Conservation (phyloP, 129 eudicot species). For the Arctium lappa region DNA sequence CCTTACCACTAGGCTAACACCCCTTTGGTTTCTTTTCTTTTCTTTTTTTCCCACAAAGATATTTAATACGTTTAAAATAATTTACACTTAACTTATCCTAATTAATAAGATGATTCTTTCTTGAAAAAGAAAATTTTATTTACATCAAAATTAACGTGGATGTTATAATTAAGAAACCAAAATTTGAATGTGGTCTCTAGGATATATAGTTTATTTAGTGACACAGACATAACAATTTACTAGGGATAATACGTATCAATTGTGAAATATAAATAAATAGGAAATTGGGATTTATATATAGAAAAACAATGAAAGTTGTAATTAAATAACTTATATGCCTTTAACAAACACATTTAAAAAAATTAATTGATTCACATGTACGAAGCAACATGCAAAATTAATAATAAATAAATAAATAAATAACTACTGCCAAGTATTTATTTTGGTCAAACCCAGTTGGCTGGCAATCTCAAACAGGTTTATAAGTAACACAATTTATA, state of each 20-base stretch:
- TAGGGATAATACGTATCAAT: background rate
- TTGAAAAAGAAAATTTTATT: no score
- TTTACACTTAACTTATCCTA: no score
- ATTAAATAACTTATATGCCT: slow-evolving; percentile 10
- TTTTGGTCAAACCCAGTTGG: slow-evolving; percentile 31
- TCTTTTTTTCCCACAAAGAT: no score
- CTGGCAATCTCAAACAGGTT: slow-evolving; percentile 17
- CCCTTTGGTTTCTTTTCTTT: no score
- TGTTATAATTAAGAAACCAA: no score
- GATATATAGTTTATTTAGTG: background rate
- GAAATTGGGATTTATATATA: background rate
- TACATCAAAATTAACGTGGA: no score
- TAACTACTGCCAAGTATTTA: background rate
- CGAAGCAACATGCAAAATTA: slow-evolving; percentile 32
- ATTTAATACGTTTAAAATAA: no score
- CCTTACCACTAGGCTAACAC: no score
- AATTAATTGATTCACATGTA: slow-evolving; percentile 22
- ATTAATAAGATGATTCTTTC: no score
- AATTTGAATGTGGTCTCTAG: no score
- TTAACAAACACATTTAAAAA: slow-evolving; percentile 17
- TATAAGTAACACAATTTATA: slow-evolving; percentile 18
- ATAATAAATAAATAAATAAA: background rate
- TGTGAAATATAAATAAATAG: background rate
- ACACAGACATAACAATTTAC: background rate
- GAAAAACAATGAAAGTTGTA: slow-evolving; percentile 12